These are phyloP conservation scores for Hypholoma fasciculare DNA, from an alignment of 768 basidiomycete species.

Conservation along the genomic window DNA sequence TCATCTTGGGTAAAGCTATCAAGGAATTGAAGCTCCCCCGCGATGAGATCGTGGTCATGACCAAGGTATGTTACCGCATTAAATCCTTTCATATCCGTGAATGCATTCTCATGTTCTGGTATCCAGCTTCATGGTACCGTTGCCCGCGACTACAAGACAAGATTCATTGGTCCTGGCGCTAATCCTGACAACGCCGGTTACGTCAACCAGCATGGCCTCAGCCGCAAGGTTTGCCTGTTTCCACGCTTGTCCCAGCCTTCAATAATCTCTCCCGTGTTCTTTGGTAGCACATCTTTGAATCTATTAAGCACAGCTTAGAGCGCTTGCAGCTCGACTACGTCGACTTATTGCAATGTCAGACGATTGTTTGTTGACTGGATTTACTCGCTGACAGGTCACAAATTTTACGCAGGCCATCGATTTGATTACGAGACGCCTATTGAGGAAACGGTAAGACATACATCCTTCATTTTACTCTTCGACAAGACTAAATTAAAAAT, in stretches of 20 bases:
- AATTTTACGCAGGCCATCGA: constrained; percentile 40
- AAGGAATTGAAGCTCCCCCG: constrained; percentile 65
- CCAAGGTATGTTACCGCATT: constrained; percentile 47
- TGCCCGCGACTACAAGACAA: constrained; percentile 19
- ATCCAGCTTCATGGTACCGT: constrained; percentile 41
- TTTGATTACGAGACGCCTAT: constrained; percentile 61
- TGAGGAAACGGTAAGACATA: constrained; percentile 46
- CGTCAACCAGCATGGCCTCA: constrained; percentile 54
- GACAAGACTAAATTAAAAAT: not conserved
- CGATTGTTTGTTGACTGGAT: not conserved
- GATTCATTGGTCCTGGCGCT: constrained; percentile 7
- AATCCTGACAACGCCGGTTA: constrained; percentile 44
- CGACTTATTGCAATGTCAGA: constrained; percentile 68
- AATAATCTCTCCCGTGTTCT: constrained; percentile 10
- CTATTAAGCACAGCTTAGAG: constrained; percentile 60
- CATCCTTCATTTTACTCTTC: not conserved
- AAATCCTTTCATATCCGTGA: not conserved
- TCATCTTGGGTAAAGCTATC: constrained; percentile 71
- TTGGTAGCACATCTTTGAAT: constrained; percentile 68
- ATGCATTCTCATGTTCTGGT: not conserved
- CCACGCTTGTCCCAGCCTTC: not conserved
- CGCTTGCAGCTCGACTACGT: constrained; percentile 76
- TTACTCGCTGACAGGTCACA: constrained; percentile 15
- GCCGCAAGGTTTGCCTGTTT: constrained; percentile 26
- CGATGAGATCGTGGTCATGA: constrained; percentile 78